Evolutionary conservation across 371 early-diverging fungal species (phyloP), one percentile per base, ranked within the genome.

Genomic region (Circinella umbellata): DNA sequence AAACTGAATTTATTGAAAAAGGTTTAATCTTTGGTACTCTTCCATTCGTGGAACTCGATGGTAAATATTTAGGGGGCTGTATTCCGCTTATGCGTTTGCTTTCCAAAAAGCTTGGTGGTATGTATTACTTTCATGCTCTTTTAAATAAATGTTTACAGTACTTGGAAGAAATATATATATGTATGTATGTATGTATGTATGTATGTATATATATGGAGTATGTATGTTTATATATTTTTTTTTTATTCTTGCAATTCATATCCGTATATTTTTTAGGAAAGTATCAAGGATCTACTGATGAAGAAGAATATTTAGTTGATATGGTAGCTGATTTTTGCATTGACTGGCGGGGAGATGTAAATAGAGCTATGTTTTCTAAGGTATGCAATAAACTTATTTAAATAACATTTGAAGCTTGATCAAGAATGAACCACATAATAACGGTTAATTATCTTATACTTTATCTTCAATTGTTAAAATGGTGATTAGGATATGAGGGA

Each of bases 291-390:
- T 17, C 64, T 11, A 60, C 70, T 42, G 77, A 79, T 3, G 77
- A 79, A 27, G 72, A 77, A 5, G 53, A 46, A 4, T 69, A 79
- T 13, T 46, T 66, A 7, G 39, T 75, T 17, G 80, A 79, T 53
- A 49, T 66, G 4, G 49, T 70, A 17, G 61, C 72, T 8, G 78
- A 77, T 63, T 15, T 54, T 17, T 35, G 34, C 20, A 17, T 63
- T 10, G 78, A 75, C 34, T 74, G 75, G 74, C 7, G 20, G n/a
- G 11, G 4, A 5, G 49, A 53, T 36, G 63, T 64, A 53, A 63
- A 38, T 20, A 35, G 53, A 4, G 61, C 51, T 48, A 1, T 65
- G 4, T 68, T 48, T 38, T 37, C 2, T 2, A 27, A 27, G 27
- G 27, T 27, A 27, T 27, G 27, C 27, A 37, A 39, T 35, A 11